Percentiles rank a stretch among this genome's conserved stretches.
phyloP scores from a whole-genome alignment of 2,329 filamentous ascomycete genomes.

The Dactylonectria macrodidyma region DNA sequence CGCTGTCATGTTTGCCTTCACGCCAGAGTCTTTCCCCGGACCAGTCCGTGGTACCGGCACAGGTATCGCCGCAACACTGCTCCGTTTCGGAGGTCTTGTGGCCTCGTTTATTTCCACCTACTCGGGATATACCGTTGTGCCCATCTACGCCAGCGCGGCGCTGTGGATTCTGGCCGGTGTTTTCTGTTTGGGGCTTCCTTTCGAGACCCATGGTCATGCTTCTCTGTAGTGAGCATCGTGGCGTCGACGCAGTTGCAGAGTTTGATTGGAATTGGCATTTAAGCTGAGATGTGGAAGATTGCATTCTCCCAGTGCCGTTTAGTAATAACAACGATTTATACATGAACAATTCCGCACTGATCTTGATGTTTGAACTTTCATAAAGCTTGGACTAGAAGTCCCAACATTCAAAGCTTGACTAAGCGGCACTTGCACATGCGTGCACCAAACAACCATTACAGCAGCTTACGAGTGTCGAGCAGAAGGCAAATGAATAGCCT shows the following conservation, averaged over 20 bases:
- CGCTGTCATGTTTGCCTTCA: constrained; percentile 56
- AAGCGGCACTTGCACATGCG: no score
- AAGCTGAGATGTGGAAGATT: not conserved
- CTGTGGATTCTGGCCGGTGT: constrained; percentile 60
- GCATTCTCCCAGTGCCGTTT: not conserved
- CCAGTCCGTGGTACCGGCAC: constrained; percentile 67
- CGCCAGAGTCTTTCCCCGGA: constrained; percentile 69
- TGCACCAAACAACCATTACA: no score
- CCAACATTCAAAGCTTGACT: no score
- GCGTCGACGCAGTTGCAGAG: not conserved
- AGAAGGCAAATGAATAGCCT: not conserved
- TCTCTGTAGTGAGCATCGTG: constrained; percentile 44
- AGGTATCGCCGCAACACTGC: constrained; percentile 59
- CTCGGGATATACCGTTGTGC: constrained; percentile 58
- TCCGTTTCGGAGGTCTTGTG: constrained; percentile 56
- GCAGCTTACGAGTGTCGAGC: no score
- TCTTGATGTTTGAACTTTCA: not conserved
- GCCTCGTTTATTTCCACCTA: constrained; percentile 61
- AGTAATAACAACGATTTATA: not conserved
- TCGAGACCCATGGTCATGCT: constrained; percentile 59
- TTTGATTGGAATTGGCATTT: constrained; percentile 43
- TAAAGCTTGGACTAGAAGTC: not conserved
- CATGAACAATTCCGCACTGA: not conserved
- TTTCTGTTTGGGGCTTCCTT: constrained; percentile 59
- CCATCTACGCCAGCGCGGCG: constrained; percentile 61